Conservation (phyloP, 2,329 filamentous ascomycete species). For the Fusarium chaquense region DNA sequence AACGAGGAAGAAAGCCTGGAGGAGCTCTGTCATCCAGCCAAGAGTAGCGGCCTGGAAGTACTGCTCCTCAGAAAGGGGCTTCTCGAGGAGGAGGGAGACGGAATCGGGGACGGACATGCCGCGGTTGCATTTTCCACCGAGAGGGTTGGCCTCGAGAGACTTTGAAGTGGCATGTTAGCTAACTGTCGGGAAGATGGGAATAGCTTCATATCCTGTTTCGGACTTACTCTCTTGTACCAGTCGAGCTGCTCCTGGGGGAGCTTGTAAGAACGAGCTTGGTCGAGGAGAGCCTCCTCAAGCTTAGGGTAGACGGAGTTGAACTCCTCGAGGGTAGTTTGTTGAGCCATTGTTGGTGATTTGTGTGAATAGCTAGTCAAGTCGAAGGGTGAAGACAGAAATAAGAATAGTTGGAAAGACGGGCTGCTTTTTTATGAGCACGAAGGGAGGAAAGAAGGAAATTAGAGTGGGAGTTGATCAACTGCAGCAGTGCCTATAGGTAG, state of each 20-base stretch:
- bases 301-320: constrained; percentile 93
- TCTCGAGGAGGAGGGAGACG: constrained; percentile 78
- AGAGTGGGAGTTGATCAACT: constrained; percentile 17
- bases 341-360: constrained; percentile 61
- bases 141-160: constrained; percentile 81
- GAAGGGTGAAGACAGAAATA: background rate
- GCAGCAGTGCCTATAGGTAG: background rate
- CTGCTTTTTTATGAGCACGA: constrained; percentile 26
- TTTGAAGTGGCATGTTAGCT: constrained; percentile 52
- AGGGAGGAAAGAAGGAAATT: constrained; percentile 3
- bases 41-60: constrained; percentile 90
- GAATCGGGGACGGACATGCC: constrained; percentile 98
- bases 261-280: constrained; percentile 83
- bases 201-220: constrained; percentile 1
- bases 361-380: background rate
- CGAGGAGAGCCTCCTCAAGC: constrained; percentile 84
- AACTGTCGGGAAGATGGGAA: background rate
- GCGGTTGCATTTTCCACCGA: constrained; percentile 98
- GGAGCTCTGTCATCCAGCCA: constrained; percentile 97
- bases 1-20: constrained; percentile 99
- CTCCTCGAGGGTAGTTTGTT: constrained; percentile 82
- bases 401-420: constrained; percentile 5
- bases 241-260: constrained; percentile 82
- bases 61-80: constrained; percentile 80
- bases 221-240: constrained; percentile 83